Conservation (phyloP, 345 rosid genomes). For the Gossypium anomalum region DNA sequence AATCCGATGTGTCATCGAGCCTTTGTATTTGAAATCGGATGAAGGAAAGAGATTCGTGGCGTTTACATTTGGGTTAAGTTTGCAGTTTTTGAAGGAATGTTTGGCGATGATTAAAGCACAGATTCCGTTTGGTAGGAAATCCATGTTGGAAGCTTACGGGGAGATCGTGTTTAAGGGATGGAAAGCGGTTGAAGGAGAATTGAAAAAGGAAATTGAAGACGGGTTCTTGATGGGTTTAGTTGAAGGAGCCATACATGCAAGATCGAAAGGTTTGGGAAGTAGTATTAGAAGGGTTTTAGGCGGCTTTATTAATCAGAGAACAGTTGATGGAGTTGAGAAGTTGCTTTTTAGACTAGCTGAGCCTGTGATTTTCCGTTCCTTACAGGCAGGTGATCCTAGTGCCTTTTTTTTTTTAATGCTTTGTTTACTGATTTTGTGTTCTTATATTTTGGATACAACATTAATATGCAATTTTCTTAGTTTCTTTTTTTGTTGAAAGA, state of each 20-base stretch:
- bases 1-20: slow-evolving; percentile 75
- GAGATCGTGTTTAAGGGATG: slow-evolving; percentile 73
- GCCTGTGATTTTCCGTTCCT: slow-evolving; percentile 82
- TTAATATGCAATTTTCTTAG: not conserved
- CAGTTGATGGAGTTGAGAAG: slow-evolving; percentile 77
- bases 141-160: slow-evolving; percentile 84
- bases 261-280: slow-evolving; percentile 47
- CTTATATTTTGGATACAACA: not conserved
- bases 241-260: slow-evolving; percentile 68
- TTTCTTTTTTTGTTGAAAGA: not conserved
- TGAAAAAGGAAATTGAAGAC: slow-evolving; percentile 64
- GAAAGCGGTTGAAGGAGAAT: slow-evolving; percentile 56
- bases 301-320: slow-evolving; percentile 64
- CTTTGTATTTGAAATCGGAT: slow-evolving; percentile 68
- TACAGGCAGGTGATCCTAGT: slow-evolving; percentile 52
- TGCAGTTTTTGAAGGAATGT: slow-evolving; percentile 67
- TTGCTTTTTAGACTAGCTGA: slow-evolving; percentile 73
- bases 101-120: slow-evolving; percentile 83
- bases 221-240: slow-evolving; percentile 67
- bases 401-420: not conserved
- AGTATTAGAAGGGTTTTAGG: slow-evolving; percentile 80
- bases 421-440: not conserved
- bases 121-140: slow-evolving; percentile 80
- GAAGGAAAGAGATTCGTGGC: slow-evolving; percentile 78
- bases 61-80: slow-evolving; percentile 67